These are phyloP conservation scores for Articulospora tetracladia DNA, from an alignment of 495 filamentous ascomycete species.

Conservation along the genomic window DNA sequence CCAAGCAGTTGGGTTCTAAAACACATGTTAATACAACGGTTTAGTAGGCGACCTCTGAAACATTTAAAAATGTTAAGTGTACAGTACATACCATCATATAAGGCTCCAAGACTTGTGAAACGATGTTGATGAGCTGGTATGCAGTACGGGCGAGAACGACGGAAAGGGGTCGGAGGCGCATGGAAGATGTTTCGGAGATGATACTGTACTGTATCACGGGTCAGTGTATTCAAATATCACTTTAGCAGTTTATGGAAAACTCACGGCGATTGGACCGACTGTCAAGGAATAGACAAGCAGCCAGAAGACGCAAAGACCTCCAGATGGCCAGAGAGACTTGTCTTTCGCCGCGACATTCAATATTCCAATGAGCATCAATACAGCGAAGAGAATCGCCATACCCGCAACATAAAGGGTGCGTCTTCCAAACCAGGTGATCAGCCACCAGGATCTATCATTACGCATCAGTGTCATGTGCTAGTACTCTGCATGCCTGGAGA, in stretches of 20 bases:
- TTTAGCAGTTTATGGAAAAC: no score
- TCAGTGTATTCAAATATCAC: no score
- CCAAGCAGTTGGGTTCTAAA: conserved; percentile 56
- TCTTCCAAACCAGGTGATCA: conserved; percentile 35
- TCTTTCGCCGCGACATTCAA: conserved; percentile 27
- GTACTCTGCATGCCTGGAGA: no score
- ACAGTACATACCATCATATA: conserved; percentile 49
- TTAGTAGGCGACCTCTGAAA: no score
- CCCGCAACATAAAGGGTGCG: conserved; percentile 35
- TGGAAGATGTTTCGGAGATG: conserved; percentile 7
- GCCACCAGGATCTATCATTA: conserved; percentile 30
- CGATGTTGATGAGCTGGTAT: conserved; percentile 51
- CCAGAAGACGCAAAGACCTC: conserved; percentile 45
- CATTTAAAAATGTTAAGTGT: no score
- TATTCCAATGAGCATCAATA: conserved; percentile 31
- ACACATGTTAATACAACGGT: no score
- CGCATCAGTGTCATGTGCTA: no score
- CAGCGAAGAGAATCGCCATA: conserved; percentile 34
- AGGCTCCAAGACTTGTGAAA: conserved; percentile 63
- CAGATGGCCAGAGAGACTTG: background rate
- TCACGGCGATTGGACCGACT: conserved; percentile 47
- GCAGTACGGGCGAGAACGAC: conserved; percentile 35
- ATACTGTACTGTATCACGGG: conserved; percentile 28
- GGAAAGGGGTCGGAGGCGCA: conserved; percentile 10
- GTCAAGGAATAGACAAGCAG: conserved; percentile 51